A percentile compares a stretch with the other conserved stretches of the same genome.
Evolutionary conservation across 164 flowering plant species (phyloP).

Genomic region (Vitis amurensis): DNA sequence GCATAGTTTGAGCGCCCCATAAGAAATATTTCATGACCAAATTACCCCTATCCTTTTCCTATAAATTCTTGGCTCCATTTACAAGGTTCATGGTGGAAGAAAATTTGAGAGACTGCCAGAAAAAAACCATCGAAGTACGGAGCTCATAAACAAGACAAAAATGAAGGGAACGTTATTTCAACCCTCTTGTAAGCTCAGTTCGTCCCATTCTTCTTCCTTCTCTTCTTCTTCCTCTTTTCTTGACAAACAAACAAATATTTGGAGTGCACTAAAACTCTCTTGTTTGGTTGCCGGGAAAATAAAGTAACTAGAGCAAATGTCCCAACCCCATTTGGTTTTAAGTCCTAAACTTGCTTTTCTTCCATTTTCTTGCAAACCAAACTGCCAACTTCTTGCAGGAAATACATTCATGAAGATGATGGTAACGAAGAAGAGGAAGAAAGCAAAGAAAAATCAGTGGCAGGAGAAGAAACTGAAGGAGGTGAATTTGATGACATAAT

Average conservation of each 20-base stretch:
- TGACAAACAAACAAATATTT: background rate
- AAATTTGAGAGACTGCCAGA: background rate
- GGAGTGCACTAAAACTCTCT: background rate
- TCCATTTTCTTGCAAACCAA: background rate
- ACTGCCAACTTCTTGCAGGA: slow-evolving; percentile 5
- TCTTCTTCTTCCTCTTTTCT: background rate
- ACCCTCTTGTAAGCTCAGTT: slow-evolving; percentile 24
- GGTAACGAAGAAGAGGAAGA: background rate
- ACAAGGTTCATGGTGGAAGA: background rate
- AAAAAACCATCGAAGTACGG: slow-evolving; percentile 4
- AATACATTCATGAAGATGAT: background rate
- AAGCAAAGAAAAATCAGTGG: background rate
- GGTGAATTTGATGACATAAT: slow-evolving; percentile 17
- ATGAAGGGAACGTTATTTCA: slow-evolving; percentile 27
- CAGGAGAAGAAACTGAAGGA: background rate
- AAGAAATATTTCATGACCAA: too few species aligned
- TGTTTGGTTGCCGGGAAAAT: slow-evolving; percentile 7
- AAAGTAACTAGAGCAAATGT: background rate
- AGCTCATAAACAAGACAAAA: background rate
- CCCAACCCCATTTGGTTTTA: too few species aligned
- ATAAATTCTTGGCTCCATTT: background rate
- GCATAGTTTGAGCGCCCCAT: too few species aligned
- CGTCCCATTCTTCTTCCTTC: background rate
- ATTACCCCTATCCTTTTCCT: too few species aligned
- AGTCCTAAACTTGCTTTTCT: too few species aligned